These are phyloP conservation scores for Raddia guianensis DNA, from an alignment of 176 grass and related monocot species.

Conservation along the genomic window DNA sequence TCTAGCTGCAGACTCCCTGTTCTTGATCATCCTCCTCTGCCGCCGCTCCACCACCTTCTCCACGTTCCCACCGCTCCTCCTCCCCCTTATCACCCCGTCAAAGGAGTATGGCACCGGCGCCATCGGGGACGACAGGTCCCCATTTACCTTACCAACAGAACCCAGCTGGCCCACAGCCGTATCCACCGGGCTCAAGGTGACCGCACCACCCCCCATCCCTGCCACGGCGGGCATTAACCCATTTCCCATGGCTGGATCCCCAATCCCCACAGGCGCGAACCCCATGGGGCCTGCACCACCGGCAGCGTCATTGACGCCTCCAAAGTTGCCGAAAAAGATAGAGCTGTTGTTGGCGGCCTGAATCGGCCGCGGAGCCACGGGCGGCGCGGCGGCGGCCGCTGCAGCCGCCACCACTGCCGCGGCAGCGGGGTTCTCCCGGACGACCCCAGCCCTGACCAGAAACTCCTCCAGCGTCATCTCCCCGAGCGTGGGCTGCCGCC, in stretches of 20 bases:
- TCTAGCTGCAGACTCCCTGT: constrained; percentile 80
- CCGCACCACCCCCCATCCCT: constrained; percentile 8
- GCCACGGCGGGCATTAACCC: constrained; percentile 34
- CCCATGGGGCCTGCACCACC: constrained; percentile 20
- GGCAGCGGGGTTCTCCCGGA: constrained; percentile 45
- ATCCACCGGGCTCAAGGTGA: constrained; percentile 32
- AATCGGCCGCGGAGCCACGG: constrained; percentile 33
- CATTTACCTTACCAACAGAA: constrained; percentile 56
- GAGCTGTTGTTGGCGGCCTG: constrained; percentile 45
- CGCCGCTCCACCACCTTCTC: constrained; percentile 82
- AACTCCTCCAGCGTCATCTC: constrained; percentile 95
- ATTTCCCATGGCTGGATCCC: constrained; percentile 43
- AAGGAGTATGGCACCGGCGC: constrained; percentile 53
- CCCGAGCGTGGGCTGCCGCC: constrained; percentile 65
- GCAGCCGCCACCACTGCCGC: background rate
- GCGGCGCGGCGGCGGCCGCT: background rate
- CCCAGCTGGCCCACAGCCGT: constrained; percentile 41
- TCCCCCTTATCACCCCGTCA: constrained; percentile 53
- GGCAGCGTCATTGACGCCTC: background rate
- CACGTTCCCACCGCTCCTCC: constrained; percentile 50
- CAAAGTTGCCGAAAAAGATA: constrained; percentile 48
- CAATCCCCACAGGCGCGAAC: constrained; percentile 50
- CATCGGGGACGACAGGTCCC: constrained; percentile 54
- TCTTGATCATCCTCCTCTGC: constrained; percentile 90
- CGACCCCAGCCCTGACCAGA: constrained; percentile 69